These are phyloP conservation scores for Suhomyces sp. DNA, from an alignment of 805 yeast genomes.

Conservation along the genomic window DNA sequence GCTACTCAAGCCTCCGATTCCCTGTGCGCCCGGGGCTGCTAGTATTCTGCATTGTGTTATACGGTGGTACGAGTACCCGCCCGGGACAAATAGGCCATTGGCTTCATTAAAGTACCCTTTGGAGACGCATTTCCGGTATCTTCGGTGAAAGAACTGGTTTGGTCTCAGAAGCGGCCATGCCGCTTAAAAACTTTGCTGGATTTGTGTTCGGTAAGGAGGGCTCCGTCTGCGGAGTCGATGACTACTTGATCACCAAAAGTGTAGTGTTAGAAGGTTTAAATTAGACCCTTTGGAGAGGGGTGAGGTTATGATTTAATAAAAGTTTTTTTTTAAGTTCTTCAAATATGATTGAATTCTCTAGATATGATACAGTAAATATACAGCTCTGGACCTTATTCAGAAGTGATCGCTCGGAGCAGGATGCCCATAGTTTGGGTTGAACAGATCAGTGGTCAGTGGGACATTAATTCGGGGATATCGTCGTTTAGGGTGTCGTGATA, in stretches of 20 bases:
- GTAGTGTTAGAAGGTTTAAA: conserved; percentile 47
- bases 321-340: too few species aligned
- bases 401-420: not conserved
- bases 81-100: not conserved
- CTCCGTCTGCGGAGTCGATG: conserved; percentile 71
- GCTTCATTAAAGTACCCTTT: not conserved
- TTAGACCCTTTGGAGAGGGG: not conserved
- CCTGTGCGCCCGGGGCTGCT: not conserved
- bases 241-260: conserved; percentile 64
- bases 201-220: conserved; percentile 84
- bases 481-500: too few species aligned
- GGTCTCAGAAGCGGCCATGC: conserved; percentile 64
- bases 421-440: not conserved
- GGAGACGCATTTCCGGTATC: conserved; percentile 39
- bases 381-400: not conserved
- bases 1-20: not conserved
- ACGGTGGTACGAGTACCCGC: not conserved
- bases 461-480: not conserved
- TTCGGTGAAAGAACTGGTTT: conserved; percentile 76
- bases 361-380: not conserved
- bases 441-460: not conserved
- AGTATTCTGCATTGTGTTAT: not conserved
- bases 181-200: conserved; percentile 75
- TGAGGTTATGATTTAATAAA: too few species aligned
- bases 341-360: too few species aligned